A percentile compares a stretch with the other conserved stretches of the same genome.
These are phyloP conservation scores for Epichloe scottii DNA, from an alignment of 2,329 filamentous ascomycete species.

Conservation along the genomic window DNA sequence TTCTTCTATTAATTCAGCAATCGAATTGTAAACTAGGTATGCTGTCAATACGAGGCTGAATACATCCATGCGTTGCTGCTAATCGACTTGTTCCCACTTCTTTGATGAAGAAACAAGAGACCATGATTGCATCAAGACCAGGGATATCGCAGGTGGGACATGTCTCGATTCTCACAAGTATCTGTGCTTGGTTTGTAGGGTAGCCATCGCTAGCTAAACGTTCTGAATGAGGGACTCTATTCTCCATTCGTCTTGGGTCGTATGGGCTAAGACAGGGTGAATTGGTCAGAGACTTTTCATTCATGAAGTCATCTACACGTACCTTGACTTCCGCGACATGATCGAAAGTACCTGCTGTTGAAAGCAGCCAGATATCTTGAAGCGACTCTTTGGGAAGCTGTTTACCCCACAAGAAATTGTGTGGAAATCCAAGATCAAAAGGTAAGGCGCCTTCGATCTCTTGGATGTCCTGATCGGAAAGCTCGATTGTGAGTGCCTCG, in stretches of 20 bases:
- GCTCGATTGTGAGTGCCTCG: conserved; percentile 47
- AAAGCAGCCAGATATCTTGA: conserved; percentile 30
- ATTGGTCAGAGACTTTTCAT: background rate
- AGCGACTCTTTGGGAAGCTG: conserved; percentile 22
- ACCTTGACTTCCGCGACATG: conserved; percentile 32
- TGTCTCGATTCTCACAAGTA: background rate
- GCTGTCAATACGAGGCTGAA: background rate
- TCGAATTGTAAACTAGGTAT: background rate
- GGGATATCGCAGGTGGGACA: background rate
- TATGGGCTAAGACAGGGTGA: conserved; percentile 24
- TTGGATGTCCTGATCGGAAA: conserved; percentile 49
- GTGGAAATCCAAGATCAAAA: conserved; percentile 57
- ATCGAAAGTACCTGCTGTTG: conserved; percentile 36
- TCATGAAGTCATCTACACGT: conserved; percentile 3
- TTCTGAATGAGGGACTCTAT: conserved; percentile 25
- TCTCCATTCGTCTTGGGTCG: conserved; percentile 25
- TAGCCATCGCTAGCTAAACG: conserved; percentile 21
- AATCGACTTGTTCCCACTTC: background rate
- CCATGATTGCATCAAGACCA: background rate
- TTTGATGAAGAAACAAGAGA: background rate
- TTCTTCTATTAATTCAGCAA: no score
- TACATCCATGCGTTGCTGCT: background rate
- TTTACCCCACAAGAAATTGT: conserved; percentile 40
- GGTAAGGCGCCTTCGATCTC: conserved; percentile 49
- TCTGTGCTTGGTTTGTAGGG: conserved; percentile 6